phyloP scores from a whole-genome alignment of 257 asterid species.

The Cordia subcordata region DNA sequence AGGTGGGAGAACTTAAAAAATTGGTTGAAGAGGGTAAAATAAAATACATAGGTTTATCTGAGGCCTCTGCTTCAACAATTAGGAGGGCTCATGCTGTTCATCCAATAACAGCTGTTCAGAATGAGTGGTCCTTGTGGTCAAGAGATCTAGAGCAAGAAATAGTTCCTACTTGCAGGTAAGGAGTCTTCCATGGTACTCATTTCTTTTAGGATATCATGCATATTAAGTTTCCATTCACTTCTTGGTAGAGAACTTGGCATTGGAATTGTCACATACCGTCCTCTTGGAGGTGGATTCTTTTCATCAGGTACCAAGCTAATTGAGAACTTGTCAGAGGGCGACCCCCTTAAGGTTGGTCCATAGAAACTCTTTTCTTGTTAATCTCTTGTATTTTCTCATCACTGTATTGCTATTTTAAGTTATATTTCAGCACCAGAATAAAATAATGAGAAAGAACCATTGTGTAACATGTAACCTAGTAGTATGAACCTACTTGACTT shows the following conservation, averaged over 20 bases:
- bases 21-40: slow-evolving; percentile 36
- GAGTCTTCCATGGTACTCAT: background rate
- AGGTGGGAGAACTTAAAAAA: slow-evolving; percentile 30
- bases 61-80: slow-evolving; percentile 29
- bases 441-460: no score
- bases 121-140: slow-evolving; percentile 34
- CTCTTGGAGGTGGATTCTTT: slow-evolving; percentile 29
- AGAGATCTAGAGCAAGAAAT: slow-evolving; percentile 31
- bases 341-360: slow-evolving; percentile 20
- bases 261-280: slow-evolving; percentile 28
- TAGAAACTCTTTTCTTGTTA: background rate
- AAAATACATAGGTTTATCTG: slow-evolving; percentile 31
- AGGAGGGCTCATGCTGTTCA: slow-evolving; percentile 38
- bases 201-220: background rate
- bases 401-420: background rate
- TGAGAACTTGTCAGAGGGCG: slow-evolving; percentile 13
- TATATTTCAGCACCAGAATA: background rate
- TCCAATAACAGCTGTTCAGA: slow-evolving; percentile 33
- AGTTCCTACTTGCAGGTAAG: slow-evolving; percentile 35
- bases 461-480: no score
- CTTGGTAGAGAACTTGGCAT: slow-evolving; percentile 25
- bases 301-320: slow-evolving; percentile 21
- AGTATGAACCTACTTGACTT: no score
- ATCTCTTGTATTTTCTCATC: background rate
- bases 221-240: background rate